Percentiles rank a stretch among this genome's conserved stretches.
These are phyloP conservation scores for Termitomyces sp. DNA, from an alignment of 768 basidiomycete genomes.

Conservation along the genomic window DNA sequence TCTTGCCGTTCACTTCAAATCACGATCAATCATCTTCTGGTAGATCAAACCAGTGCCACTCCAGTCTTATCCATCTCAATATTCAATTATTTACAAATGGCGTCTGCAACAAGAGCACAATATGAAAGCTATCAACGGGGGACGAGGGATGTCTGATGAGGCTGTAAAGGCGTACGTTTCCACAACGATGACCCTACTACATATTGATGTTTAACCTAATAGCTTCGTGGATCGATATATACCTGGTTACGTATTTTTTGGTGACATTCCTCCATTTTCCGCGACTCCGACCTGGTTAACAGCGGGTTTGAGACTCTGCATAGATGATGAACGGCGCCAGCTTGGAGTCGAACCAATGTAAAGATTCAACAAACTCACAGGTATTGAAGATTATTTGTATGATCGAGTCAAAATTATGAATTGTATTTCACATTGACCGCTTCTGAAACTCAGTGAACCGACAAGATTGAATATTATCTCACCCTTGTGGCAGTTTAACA, in stretches of 20 bases:
- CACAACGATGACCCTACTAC: neutral
- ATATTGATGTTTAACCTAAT: conserved; percentile 5
- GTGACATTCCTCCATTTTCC: conserved; percentile 30
- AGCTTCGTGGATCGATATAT: conserved; percentile 93
- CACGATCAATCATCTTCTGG: neutral
- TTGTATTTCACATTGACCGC: neutral
- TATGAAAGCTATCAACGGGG: conserved; percentile 85
- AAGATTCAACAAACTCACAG: neutral
- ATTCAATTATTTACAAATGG: conserved; percentile 78
- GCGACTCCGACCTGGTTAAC: conserved; percentile 27
- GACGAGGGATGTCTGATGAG: conserved; percentile 83
- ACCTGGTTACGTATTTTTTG: conserved; percentile 89
- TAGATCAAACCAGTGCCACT: conserved; percentile 20
- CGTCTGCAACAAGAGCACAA: conserved; percentile 82
- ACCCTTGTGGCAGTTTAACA: neutral
- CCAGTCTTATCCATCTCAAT: conserved; percentile 23
- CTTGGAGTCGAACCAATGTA: conserved; percentile 37
- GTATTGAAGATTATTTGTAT: neutral
- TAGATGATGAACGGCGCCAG: conserved; percentile 51
- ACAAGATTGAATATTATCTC: neutral
- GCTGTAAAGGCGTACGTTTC: conserved; percentile 57
- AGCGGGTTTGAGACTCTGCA: conserved; percentile 44
- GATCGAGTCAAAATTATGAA: neutral
- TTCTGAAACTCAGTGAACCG: no score
- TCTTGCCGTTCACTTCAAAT: neutral